These are phyloP conservation scores for Pyrus pyrifolia DNA, from an alignment of 306 rosid species.

Conservation along the genomic window DNA sequence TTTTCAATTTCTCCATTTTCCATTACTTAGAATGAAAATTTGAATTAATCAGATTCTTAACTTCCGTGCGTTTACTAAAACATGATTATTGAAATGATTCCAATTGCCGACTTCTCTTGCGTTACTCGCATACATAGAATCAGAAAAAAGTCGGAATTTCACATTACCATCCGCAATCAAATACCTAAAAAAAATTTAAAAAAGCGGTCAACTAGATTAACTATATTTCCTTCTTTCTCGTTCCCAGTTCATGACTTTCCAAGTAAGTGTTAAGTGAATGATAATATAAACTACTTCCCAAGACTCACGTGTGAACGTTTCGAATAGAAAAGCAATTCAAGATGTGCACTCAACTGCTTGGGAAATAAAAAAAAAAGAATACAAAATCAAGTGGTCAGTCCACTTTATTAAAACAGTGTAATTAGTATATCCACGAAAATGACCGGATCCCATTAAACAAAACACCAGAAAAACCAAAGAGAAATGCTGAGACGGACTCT, in stretches of 20 bases:
- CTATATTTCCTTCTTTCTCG: no score
- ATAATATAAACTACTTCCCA: neutral
- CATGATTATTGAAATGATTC: no score
- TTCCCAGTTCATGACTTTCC: neutral
- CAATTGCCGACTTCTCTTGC: no score
- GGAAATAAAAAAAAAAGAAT: neutral
- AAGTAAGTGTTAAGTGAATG: neutral
- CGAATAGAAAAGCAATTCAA: neutral
- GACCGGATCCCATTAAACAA: neutral
- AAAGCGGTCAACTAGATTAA: no score
- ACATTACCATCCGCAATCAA: no score
- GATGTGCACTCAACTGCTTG: neutral
- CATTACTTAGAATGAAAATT: neutral
- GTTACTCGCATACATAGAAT: no score
- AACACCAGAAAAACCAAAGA: neutral
- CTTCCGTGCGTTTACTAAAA: neutral
- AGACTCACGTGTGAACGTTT: neutral
- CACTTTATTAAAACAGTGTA: neutral
- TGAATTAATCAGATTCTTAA: neutral
- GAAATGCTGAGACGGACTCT: no score
- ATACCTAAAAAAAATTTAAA: no score
- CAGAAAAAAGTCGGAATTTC: no score
- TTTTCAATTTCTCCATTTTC: neutral
- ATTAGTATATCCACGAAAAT: constrained; percentile 4
- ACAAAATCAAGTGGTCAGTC: neutral